A percentile compares a stretch with the other conserved stretches of the same genome.
Conservation (phyloP, 192 early-diverging fungal genomes). For the Podila minutissima region DNA sequence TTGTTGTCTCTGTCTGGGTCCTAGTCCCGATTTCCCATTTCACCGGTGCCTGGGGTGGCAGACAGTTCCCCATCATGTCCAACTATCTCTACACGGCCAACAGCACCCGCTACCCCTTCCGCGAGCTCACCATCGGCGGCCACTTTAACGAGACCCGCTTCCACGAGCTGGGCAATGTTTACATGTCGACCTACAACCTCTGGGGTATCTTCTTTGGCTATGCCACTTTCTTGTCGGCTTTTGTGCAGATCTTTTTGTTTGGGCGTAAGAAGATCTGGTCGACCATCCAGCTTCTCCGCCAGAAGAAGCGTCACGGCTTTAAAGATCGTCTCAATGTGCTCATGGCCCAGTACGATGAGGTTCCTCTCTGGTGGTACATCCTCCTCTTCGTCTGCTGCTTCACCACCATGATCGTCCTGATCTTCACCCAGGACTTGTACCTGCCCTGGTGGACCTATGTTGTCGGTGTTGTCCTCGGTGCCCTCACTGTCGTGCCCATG, state of each 20-base stretch:
- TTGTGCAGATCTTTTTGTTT: conserved; percentile 54
- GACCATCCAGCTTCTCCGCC: conserved; percentile 33
- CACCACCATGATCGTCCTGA: conserved; percentile 45
- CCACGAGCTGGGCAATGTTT: conserved; percentile 40
- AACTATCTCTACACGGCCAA: conserved; percentile 48
- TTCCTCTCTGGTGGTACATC: conserved; percentile 51
- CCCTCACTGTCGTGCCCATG: conserved; percentile 53
- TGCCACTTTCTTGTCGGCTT: conserved; percentile 52
- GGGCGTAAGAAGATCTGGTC: conserved; percentile 49
- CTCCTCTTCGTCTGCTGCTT: conserved; percentile 46
- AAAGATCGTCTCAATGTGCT: conserved; percentile 52
- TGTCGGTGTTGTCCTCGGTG: conserved; percentile 46
- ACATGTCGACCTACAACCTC: conserved; percentile 52
- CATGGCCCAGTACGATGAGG: conserved; percentile 48
- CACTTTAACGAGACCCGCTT: conserved; percentile 31
- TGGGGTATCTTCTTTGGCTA: conserved; percentile 56
- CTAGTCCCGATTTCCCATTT: conserved; percentile 48
- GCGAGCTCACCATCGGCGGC: conserved; percentile 19
- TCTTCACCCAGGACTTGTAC: conserved; percentile 49
- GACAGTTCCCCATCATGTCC: conserved; percentile 51
- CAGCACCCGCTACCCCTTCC: conserved; percentile 47
- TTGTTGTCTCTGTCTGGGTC: conserved; percentile 59
- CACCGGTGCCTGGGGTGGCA: conserved; percentile 40
- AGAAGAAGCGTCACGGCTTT: conserved; percentile 29
- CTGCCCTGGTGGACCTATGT: conserved; percentile 54